Evolutionary conservation across 164 flowering plant genomes (phyloP).

Genomic region (Vitis vinifera): DNA sequence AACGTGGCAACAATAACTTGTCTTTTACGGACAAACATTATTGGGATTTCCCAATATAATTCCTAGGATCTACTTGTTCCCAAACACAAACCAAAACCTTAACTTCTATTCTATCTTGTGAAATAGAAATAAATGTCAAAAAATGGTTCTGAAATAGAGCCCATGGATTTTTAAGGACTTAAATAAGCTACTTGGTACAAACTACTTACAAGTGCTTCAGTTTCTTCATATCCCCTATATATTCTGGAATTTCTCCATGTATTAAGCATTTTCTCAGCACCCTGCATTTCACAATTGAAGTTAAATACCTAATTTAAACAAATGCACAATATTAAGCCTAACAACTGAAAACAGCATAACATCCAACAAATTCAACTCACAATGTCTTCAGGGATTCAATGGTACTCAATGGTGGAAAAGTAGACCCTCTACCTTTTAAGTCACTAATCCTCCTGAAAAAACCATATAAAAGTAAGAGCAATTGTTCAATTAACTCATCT

Average conservation of each 20-base stretch:
- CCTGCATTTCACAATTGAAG: constrained; percentile 32
- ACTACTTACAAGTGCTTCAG: constrained; percentile 60
- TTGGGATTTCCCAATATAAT: neutral
- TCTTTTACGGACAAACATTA: neutral
- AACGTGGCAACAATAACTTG: too few relatives aligned
- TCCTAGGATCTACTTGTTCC: neutral
- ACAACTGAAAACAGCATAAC: neutral
- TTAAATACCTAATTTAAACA: neutral
- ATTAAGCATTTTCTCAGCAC: constrained; percentile 60
- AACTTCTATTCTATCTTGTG: neutral
- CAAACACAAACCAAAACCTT: neutral
- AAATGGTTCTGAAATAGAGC: neutral
- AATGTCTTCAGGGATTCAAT: constrained; percentile 54
- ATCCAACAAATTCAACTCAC: constrained; percentile 35
- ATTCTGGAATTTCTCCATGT: constrained; percentile 56
- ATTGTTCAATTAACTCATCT: neutral
- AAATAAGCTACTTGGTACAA: neutral
- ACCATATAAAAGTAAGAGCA: neutral
- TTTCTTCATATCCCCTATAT: constrained; percentile 52
- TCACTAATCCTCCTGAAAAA: constrained; percentile 69
- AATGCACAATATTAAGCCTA: neutral
- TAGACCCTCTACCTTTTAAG: constrained; percentile 44
- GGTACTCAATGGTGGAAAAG: constrained; percentile 50
- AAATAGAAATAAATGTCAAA: neutral
- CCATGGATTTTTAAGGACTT: neutral